Percentiles rank a stretch among this genome's conserved stretches.
These are phyloP conservation scores for Trebouxia gelatinosa DNA, from an alignment of 163 green algal genomes.

Conservation along the genomic window DNA sequence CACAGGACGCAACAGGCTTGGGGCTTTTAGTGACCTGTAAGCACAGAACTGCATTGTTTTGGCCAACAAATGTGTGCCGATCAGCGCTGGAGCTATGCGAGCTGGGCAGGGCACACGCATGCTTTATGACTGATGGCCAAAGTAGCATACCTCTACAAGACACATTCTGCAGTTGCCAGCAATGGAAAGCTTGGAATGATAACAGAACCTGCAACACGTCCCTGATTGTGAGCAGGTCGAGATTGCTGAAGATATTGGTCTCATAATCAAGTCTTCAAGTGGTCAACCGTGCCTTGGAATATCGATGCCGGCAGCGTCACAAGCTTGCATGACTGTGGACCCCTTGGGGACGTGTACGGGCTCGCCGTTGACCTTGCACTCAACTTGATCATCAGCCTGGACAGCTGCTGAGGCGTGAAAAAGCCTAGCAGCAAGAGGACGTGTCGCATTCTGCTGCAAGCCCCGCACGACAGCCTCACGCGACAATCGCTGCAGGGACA, in stretches of 20 bases:
- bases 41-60: neutral
- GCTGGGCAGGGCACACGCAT: neutral
- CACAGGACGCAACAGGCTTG: slow-evolving; percentile 98
- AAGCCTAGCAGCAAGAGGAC: slow-evolving; percentile 2
- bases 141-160: slow-evolving; percentile 89
- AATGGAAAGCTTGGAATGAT: slow-evolving; percentile 97
- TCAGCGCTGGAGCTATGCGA: neutral
- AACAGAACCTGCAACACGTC: slow-evolving; percentile 98
- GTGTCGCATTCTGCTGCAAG: neutral
- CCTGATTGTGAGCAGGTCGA: too few relatives aligned
- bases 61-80: neutral
- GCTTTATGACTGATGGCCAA: too few relatives aligned
- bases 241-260: too few relatives aligned
- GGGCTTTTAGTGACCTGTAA: slow-evolving; percentile 94
- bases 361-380: slow-evolving; percentile 90
- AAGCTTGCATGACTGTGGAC: slow-evolving; percentile 91
- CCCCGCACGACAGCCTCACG: slow-evolving; percentile 3
- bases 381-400: slow-evolving; percentile 59
- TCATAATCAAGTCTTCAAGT: too few relatives aligned
- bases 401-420: slow-evolving; percentile 22
- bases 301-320: slow-evolving; percentile 94
- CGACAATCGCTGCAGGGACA: neutral
- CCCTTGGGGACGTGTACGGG: slow-evolving; percentile 86
- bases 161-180: slow-evolving; percentile 99
- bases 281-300: slow-evolving; percentile 89